These are phyloP conservation scores for Cicer bijugum DNA, from an alignment of 306 rosid genomes.

Conservation along the genomic window DNA sequence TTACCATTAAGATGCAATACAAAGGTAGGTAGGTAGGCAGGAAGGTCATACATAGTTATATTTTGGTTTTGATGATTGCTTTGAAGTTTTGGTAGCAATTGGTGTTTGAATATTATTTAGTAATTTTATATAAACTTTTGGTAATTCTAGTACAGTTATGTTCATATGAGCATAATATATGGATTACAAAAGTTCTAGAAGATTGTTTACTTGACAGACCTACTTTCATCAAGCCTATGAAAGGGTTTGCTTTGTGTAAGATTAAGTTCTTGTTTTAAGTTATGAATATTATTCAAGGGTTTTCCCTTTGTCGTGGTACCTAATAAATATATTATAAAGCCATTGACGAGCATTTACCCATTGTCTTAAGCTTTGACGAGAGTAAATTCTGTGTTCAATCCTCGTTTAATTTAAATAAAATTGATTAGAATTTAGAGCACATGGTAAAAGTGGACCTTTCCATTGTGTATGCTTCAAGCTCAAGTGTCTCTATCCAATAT, in stretches of 20 bases:
- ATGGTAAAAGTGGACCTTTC: conserved; percentile 1
- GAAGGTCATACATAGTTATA: background rate
- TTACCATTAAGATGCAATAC: background rate
- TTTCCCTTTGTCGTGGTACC: conserved; percentile 30
- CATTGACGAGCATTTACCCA: background rate
- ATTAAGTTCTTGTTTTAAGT: conserved; percentile 17
- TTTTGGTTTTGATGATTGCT: conserved; percentile 13
- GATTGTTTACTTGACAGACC: conserved; percentile 11
- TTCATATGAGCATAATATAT: conserved; percentile 1
- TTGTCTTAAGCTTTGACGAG: conserved; percentile 14
- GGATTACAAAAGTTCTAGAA: background rate
- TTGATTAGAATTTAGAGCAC: conserved; percentile 1
- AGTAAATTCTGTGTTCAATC: background rate
- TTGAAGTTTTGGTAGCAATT: conserved; percentile 25
- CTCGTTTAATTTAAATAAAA: conserved; percentile 14
- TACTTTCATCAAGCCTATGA: conserved; percentile 11
- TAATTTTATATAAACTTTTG: conserved; percentile 6
- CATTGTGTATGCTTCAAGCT: background rate
- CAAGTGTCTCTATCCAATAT: conserved; percentile 14
- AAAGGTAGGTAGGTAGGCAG: background rate
- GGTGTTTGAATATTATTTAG: conserved; percentile 14
- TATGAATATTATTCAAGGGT: conserved; percentile 23
- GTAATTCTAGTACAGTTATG: conserved; percentile 8
- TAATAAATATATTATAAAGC: background rate
- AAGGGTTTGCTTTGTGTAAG: background rate